A percentile compares a stretch with the other conserved stretches of the same genome.
Evolutionary conservation across 179 eudicot genomes (phyloP).

Genomic region (Carnegiea gigantea): DNA sequence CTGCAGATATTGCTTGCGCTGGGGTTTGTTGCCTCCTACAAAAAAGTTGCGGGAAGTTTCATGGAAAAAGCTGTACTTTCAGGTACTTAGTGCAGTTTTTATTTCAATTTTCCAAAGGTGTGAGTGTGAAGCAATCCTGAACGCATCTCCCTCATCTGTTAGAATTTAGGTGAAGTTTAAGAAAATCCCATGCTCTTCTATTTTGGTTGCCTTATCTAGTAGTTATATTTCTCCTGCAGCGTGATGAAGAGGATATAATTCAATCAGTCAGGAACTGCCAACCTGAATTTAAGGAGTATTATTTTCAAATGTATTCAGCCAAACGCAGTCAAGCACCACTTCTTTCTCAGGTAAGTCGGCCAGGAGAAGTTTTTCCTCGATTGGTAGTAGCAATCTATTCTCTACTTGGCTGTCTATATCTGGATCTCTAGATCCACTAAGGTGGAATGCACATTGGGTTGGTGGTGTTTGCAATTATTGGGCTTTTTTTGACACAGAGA

Average conservation of each 20-base stretch:
- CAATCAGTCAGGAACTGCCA: slow-evolving; percentile 70
- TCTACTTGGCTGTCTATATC: background rate
- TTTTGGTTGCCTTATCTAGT: background rate
- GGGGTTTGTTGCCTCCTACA: slow-evolving; percentile 55
- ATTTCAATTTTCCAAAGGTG: background rate
- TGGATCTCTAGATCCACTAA: background rate
- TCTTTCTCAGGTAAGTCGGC: slow-evolving; percentile 69
- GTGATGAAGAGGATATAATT: slow-evolving; percentile 93
- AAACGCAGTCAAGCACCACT: slow-evolving; percentile 94
- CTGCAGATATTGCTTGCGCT: slow-evolving; percentile 57
- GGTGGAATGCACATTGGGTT: background rate
- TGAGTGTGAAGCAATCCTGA: background rate
- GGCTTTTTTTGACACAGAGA: no score
- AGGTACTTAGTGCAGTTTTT: slow-evolving; percentile 37
- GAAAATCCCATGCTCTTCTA: background rate
- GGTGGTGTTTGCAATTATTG: no score
- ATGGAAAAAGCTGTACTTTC: slow-evolving; percentile 68
- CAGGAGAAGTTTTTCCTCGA: background rate
- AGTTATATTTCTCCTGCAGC: slow-evolving; percentile 45
- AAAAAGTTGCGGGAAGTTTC: slow-evolving; percentile 57
- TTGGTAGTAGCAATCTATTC: background rate
- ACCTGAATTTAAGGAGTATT: slow-evolving; percentile 86
- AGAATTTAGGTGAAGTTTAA: background rate
- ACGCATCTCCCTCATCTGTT: background rate
- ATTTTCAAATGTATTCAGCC: slow-evolving; percentile 93